Evolutionary conservation across 2,329 filamentous ascomycete species (phyloP), one percentile per base, ranked within the genome.

Genomic region (Clarireedia paspali): DNA sequence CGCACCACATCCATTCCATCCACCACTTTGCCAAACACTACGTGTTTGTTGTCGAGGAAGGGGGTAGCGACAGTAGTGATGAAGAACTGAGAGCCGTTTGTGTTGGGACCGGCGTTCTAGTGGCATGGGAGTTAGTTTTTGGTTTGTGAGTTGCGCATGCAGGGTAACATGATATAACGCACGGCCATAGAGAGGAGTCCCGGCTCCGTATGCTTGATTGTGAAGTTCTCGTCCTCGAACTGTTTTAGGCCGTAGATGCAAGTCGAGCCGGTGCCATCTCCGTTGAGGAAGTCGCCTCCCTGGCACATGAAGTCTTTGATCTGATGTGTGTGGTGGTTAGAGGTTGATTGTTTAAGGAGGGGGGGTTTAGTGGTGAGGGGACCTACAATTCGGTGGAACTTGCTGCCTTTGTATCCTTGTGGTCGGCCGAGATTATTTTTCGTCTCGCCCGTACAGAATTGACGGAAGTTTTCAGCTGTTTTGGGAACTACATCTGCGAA

Each of bases 261-360:
- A 10, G 85, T 87, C 47, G 86, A 91, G 7, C 94, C 94, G 0
- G 89, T 95, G 51, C 94, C 94, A 71, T 97, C 89, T 52, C 91
- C 89, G 66, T 96, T 91, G 60, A 96, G 76, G 71, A 97, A 97
- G 72, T 99, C 94, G 53, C 94, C 94, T 47, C 92, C 92, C 72
- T 99, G 94, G 67, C 94, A 88, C 92, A 97, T 97, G 75, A 97
- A 96, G 67, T 89, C 88, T 73, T 88, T 89, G 71, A 96, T 96
- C 89, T 95, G 52, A 6, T 17, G 12, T 17, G 15, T 50, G 14
- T 3, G 15, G 5, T 40, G 2, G 10, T 42, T 30, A 27, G 17
- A 24, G 36, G 5, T 42, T 10, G 6, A 12, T 12, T 23, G 26
- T 4, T 3, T n/a, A n/a, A 15, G 24, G n/a, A 38, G 26, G 38